Conservation (phyloP, 352 stramenopile genomes). For the Thalassiosira exigua region DNA sequence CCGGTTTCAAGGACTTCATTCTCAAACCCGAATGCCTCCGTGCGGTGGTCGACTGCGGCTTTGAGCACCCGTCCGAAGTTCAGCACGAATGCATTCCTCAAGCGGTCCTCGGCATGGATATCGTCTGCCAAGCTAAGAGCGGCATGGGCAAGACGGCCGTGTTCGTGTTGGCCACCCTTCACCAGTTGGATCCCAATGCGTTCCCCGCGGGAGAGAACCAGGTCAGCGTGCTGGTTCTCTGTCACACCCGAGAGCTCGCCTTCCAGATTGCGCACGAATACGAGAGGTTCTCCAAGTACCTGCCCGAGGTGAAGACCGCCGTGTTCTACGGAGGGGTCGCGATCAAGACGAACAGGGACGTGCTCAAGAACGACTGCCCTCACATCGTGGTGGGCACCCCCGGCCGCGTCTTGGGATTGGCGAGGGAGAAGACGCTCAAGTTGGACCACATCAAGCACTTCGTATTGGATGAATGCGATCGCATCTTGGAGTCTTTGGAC, state of each 20-base stretch:
- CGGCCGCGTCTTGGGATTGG: conserved; percentile 91
- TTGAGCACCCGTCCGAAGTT: conserved; percentile 99
- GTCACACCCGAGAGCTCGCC: conserved; percentile 99
- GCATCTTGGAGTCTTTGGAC: conserved; percentile 98
- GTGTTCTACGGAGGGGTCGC: conserved; percentile 97
- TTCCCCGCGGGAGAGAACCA: conserved; percentile 79
- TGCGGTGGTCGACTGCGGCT: conserved; percentile 99
- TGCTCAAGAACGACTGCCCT: conserved; percentile 92
- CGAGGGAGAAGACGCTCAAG: conserved; percentile 95
- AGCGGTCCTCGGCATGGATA: conserved; percentile 99
- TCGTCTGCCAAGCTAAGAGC: conserved; percentile 99
- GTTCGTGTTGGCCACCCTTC: conserved; percentile 98
- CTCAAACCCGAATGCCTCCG: conserved; percentile 97
- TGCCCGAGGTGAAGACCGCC: conserved; percentile 90
- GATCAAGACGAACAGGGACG: conserved; percentile 94
- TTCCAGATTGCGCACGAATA: conserved; percentile 99
- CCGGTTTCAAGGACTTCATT: too few relatives aligned
- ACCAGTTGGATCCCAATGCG: conserved; percentile 91
- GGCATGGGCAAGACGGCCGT: conserved; percentile 99
- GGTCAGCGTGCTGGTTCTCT: conserved; percentile 97
- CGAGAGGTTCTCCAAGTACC: conserved; percentile 98
- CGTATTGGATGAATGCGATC: conserved; percentile 99
- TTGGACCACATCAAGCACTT: conserved; percentile 99
- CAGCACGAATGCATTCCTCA: conserved; percentile 99
- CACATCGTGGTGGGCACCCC: conserved; percentile 99